Evolutionary conservation across 140 eudicot species (phyloP), one percentile per base, ranked within the genome.

Genomic region (Oenanthe javanica): DNA sequence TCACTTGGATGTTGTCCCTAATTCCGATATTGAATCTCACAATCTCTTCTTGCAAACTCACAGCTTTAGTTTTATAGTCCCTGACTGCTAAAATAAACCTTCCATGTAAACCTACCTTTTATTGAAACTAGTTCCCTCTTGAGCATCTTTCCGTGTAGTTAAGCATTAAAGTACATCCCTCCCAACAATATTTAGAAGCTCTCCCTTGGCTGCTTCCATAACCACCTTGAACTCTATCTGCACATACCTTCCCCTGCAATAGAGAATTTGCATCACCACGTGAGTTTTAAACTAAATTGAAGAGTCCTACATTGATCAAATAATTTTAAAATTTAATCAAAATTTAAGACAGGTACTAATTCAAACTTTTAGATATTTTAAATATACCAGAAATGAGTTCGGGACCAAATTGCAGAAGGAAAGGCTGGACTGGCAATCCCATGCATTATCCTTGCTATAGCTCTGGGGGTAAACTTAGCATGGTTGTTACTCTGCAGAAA

Each of bases 181-280:
- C 51, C 92, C 91, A 3, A 88, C 89, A 81, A 82, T 81, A 82
- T 82, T 91, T 74, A 90, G 85, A 84, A 95, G 89, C 87, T 92
- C 97, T 54, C 87, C 88, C 79, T 92, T 92, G 67, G 97, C 97
- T 77, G 97, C 97, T 87, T 95, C 99, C 97, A 92, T 95, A 46
- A 95, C 80, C 43, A 76, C 87, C 57, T 86, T 86, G 82, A 95
- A 92, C 80, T 92, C 95, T 47, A 88, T 84, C 79, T 92, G 88
- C 49, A 81, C 76, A 81, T 95, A 95, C 86, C 97, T 86, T 81
- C 97, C 97, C 99, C 99, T 95, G 90, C 79, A 84, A 84, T 18
- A 7, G 4, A 71, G 71, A 63, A 74, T 9, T 47, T 42, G 54
- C 38, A 61, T 25, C 80, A 21, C 16, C 42, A 54, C 42, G 23